Percentiles rank a stretch among this genome's conserved stretches.
Conservation (phyloP, 2,329 filamentous ascomycete genomes). For the Metarhizium robertsii region DNA sequence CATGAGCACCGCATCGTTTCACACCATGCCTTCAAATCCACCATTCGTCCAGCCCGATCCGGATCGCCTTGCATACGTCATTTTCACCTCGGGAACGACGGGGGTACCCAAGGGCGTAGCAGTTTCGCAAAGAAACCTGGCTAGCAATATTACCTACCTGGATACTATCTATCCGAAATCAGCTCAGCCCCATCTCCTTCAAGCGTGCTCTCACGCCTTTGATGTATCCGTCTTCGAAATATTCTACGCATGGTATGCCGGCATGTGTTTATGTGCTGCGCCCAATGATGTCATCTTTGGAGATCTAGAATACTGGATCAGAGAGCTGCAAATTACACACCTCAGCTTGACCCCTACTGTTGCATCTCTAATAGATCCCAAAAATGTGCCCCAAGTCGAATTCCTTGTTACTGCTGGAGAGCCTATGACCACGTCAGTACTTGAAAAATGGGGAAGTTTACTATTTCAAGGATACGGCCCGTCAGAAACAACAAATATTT, state of each 20-base stretch:
- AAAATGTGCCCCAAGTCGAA: conserved; percentile 58
- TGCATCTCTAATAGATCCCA: conserved; percentile 61
- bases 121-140: conserved; percentile 65
- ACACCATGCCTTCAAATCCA: conserved; percentile 25
- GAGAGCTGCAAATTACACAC: conserved; percentile 59
- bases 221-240: conserved; percentile 88
- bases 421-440: conserved; percentile 63
- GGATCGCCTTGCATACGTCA: conserved; percentile 59
- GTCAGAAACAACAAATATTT: conserved; percentile 82
- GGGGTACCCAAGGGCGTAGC: conserved; percentile 72
- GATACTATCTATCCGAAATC: conserved; percentile 54
- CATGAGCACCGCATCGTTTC: conserved; percentile 20
- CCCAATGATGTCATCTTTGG: conserved; percentile 65
- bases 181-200: conserved; percentile 53
- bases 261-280: conserved; percentile 70
- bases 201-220: conserved; percentile 77
- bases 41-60: conserved; percentile 28
- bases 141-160: conserved; percentile 65
- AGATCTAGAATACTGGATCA: conserved; percentile 61
- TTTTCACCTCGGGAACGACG: conserved; percentile 79
- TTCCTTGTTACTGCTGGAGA: conserved; percentile 79
- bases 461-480: conserved; percentile 79
- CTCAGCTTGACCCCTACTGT: conserved; percentile 81
- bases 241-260: conserved; percentile 71
- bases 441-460: conserved; percentile 56